Base-by-base conservation (phyloP, 106 monocot genomes). In the Agapanthus africanus region DNA sequence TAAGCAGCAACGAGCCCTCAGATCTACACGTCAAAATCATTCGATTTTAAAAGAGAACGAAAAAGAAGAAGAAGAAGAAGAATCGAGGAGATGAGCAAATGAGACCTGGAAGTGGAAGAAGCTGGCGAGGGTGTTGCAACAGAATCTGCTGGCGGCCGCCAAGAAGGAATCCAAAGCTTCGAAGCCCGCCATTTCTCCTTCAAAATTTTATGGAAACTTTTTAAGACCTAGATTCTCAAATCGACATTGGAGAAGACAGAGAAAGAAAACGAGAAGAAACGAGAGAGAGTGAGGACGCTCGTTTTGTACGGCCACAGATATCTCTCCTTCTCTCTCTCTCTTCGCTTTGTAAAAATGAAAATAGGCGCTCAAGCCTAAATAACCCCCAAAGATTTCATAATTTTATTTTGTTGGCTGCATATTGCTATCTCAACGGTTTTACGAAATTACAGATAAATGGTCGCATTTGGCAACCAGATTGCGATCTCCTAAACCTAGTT, bases 31-130 rank as follows among this genome's bases (percentile, higher is more conserved):
- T 63, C 25, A 54, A 46, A 46, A 46, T 10, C 27, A 6, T 25
- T 54, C 30, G 18, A 59, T 33, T n/a, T n/a, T n/a, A 4, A 4
- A 36, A 61, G 1, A n/a, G n/a, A 19, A 36, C 2, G 30, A 56
- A 28, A n/a, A n/a, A n/a, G n/a, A n/a, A n/a, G n/a, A n/a, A n/a
- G n/a, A n/a, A n/a, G n/a, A n/a, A n/a, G n/a, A 56, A 56, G 0
- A 36, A n/a, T 61, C 7, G 9, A 52, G 9, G 6, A 36, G 16
- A 36, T 6, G 18, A 61, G 61, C 18, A 36, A 10, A 34, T n/a
- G n/a, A n/a, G n/a, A 97, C 95, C 95, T 97, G 95, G 88, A 97
- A 88, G 88, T 97, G 95, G 63, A 97, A 35, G 73, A 89, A 97
- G 54, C 84, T 67, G 49, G 95, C 95, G 31, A 91, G n/a, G 33